Conservation (phyloP, 768 basidiomycete species). For the Lenzites betulinus region DNA sequence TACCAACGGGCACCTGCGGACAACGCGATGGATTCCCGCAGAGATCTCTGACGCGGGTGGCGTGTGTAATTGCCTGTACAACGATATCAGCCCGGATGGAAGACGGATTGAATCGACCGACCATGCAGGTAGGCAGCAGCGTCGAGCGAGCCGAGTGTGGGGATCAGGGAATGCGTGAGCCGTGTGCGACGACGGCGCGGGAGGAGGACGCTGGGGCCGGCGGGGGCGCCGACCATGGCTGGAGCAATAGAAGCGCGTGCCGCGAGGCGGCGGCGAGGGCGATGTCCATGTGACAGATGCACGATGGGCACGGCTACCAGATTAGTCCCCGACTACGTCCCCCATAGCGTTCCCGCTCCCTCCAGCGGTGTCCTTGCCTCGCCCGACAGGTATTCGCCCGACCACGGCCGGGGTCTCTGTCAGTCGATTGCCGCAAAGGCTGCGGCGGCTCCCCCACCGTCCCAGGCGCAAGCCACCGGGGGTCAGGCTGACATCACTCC, state of each 20-base stretch:
- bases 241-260: background rate
- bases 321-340: background rate
- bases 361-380: background rate
- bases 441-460: too few relatives aligned
- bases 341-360: background rate
- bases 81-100: background rate
- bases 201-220: background rate
- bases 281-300: constrained; percentile 15
- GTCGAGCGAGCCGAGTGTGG: background rate
- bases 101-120: background rate
- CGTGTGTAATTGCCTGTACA: background rate
- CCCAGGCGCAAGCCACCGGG: too few relatives aligned
- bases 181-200: background rate
- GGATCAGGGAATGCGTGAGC: background rate
- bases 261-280: background rate
- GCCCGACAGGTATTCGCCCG: background rate
- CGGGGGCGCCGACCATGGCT: too few relatives aligned
- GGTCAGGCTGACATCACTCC: background rate
- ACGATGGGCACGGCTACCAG: background rate
- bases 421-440: background rate
- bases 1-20: too few relatives aligned
- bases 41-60: background rate
- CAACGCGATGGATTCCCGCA: background rate
- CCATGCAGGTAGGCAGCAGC: background rate
- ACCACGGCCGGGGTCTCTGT: background rate